Evolutionary conservation across 2,329 filamentous ascomycete genomes (phyloP).

Genomic region (Clonostachys rhizophaga): DNA sequence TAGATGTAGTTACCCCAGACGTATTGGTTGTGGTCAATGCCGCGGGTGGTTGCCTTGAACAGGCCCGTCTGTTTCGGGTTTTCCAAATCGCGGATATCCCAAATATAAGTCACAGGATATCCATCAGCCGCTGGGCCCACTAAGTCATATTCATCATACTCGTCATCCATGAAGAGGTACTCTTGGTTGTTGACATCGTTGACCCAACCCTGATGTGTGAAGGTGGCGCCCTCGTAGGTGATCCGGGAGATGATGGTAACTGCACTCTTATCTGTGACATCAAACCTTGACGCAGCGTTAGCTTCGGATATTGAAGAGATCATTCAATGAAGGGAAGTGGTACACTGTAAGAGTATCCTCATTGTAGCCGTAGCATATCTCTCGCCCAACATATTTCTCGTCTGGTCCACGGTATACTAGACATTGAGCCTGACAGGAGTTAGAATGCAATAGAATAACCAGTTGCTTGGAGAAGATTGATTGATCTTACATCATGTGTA

Average conservation of each 20-base stretch:
- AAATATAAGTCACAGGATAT: constrained; percentile 42
- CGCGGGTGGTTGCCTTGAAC: constrained; percentile 30
- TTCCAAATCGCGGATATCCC: constrained; percentile 28
- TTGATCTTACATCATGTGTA: constrained; percentile 42
- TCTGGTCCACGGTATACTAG: constrained; percentile 46
- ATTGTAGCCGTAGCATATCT: constrained; percentile 51
- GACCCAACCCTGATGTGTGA: constrained; percentile 53
- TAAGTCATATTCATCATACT: constrained; percentile 38
- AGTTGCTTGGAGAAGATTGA: no score
- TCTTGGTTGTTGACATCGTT: constrained; percentile 36
- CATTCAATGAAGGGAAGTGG: no score
- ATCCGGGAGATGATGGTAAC: constrained; percentile 43
- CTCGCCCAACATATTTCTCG: constrained; percentile 31
- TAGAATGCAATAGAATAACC: no score
- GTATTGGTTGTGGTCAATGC: constrained; percentile 40
- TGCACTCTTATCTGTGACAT: constrained; percentile 41
- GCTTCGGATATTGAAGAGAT: no score
- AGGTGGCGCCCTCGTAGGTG: constrained; percentile 48
- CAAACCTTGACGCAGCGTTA: constrained; percentile 5
- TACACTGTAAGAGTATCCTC: constrained; percentile 43
- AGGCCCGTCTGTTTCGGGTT: constrained; percentile 24
- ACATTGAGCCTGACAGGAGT: constrained; percentile 31
- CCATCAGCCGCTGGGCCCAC: constrained; percentile 30
- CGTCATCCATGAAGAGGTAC: constrained; percentile 40
- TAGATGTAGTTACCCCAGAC: constrained; percentile 32